These are phyloP conservation scores for Grosmannia huntii DNA, from an alignment of 2,329 filamentous ascomycete genomes.

Conservation along the genomic window DNA sequence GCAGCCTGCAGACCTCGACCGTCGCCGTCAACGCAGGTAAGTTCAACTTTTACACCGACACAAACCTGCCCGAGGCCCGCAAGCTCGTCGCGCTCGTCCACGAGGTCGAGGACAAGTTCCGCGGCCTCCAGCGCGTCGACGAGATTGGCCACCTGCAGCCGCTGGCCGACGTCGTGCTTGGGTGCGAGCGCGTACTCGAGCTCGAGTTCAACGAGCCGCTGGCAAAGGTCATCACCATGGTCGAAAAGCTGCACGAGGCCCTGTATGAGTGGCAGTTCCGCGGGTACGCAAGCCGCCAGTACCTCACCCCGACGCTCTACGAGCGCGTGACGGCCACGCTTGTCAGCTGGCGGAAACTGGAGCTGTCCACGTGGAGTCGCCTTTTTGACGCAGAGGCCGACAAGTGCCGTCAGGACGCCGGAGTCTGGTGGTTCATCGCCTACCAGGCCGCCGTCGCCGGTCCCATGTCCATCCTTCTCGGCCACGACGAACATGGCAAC, in stretches of 20 bases:
- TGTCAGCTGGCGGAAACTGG: slow-evolving; percentile 79
- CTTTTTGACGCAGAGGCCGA: slow-evolving; percentile 73
- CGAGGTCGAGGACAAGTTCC: slow-evolving; percentile 59
- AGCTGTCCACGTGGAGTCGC: slow-evolving; percentile 83
- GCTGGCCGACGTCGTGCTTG: slow-evolving; percentile 62
- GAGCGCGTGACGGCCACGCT: slow-evolving; percentile 69
- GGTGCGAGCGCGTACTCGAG: slow-evolving; percentile 62
- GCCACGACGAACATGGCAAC: neutral
- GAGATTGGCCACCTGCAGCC: slow-evolving; percentile 62
- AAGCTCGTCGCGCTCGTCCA: slow-evolving; percentile 58
- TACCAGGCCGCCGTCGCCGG: slow-evolving; percentile 79
- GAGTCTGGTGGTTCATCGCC: slow-evolving; percentile 91
- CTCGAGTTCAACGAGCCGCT: slow-evolving; percentile 72
- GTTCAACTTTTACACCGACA: slow-evolving; percentile 85
- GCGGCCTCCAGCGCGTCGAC: slow-evolving; percentile 51
- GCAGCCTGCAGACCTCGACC: slow-evolving; percentile 2
- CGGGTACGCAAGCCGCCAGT: slow-evolving; percentile 71
- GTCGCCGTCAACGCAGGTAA: slow-evolving; percentile 15
- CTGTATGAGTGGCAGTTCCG: slow-evolving; percentile 89
- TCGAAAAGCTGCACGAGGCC: slow-evolving; percentile 75
- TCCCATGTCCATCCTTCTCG: slow-evolving; percentile 49
- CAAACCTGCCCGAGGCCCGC: slow-evolving; percentile 63
- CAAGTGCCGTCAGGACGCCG: slow-evolving; percentile 64
- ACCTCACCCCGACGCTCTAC: slow-evolving; percentile 57
- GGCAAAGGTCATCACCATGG: slow-evolving; percentile 70